These are phyloP conservation scores for Metschnikowia colocasiae DNA, from an alignment of 805 yeast genomes.

Conservation along the genomic window DNA sequence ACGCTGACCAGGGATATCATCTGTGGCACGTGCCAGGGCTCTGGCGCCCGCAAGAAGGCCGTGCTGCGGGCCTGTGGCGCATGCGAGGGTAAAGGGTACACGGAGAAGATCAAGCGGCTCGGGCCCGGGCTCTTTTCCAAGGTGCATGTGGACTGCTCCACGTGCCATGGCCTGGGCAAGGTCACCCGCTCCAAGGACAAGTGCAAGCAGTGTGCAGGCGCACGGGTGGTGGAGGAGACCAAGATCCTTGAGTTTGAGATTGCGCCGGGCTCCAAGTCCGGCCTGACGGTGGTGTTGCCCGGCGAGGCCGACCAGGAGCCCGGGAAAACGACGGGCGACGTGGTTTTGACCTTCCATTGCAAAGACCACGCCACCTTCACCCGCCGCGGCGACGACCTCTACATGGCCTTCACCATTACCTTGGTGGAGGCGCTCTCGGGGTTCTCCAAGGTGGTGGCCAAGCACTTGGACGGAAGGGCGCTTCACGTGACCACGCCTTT, in stretches of 20 bases:
- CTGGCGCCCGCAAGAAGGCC: slow-evolving; percentile 67
- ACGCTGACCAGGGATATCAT: slow-evolving; percentile 67
- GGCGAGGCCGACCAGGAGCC: slow-evolving; percentile 78
- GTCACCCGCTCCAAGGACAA: slow-evolving; percentile 59
- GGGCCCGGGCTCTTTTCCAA: slow-evolving; percentile 75
- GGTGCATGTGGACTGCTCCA: slow-evolving; percentile 55
- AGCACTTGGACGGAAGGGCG: slow-evolving; percentile 78
- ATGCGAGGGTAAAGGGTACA: slow-evolving; percentile 72
- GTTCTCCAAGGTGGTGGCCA: slow-evolving; percentile 58
- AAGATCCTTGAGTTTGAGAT: slow-evolving; percentile 75
- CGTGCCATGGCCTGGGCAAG: slow-evolving; percentile 71
- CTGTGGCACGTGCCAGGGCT: slow-evolving; percentile 71
- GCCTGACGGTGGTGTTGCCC: slow-evolving; percentile 56
- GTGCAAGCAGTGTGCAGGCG: slow-evolving; percentile 76
- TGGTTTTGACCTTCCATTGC: slow-evolving; percentile 58
- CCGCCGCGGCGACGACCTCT: slow-evolving; percentile 62
- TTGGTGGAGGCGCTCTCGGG: slow-evolving; percentile 86
- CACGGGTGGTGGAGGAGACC: slow-evolving; percentile 56
- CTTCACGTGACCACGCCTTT: slow-evolving; percentile 60
- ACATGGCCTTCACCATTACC: slow-evolving; percentile 56
- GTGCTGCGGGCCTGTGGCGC: slow-evolving; percentile 51
- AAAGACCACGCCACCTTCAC: slow-evolving; percentile 47
- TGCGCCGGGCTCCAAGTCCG: slow-evolving; percentile 62
- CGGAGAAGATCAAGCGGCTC: slow-evolving; percentile 56
- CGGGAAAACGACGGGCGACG: slow-evolving; percentile 74